Base-by-base conservation (phyloP, 2,329 filamentous ascomycete species). In the Colletotrichum limetticola region DNA sequence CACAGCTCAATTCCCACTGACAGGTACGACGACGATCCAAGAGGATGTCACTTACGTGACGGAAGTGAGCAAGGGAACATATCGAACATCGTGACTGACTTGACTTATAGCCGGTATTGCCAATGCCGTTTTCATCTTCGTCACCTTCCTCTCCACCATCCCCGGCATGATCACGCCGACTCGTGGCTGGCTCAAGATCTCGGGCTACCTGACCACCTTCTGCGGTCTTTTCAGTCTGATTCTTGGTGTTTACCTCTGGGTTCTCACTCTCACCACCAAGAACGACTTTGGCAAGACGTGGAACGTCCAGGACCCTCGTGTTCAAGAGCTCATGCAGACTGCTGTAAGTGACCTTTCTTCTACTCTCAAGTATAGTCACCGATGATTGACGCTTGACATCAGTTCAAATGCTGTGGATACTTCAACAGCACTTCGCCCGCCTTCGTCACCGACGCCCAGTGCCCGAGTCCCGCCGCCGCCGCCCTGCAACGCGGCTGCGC, bases 361-460 rank as follows among this genome's bases (percentile, higher is more conserved):
- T 11, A 9, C 16, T 22, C 37, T 9, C 24, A 5, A 8, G 11
- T 11, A 2, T n/a, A 56, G 6, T n/a, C 4, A 53, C 61, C 76
- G 66, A 75, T 66, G 74, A 76, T 75, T 77, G 37, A 76, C 77
- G n/a, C 19, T 57, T 12, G 32, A 2, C 30, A 14, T 32, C 78
- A 95, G 91, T 95, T 96, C 80, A 81, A 90, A 77, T 97, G 94
- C 89, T 97, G 94, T 78, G 94, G 94, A 74, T 97, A 94, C 84
- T 84, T 89, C 77, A 94, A 95, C 83, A 90, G 88, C 81, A 92
- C 91, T 5, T 87, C 90, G 14, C 92, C 93, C 12, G 90, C 91
- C 64, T 96, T 95, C 80, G 86, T 94, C 75, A 90, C 89, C 68
- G 92, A 95, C 77, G 76, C 81, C 6, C 90, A 88, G 1, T 97